Percentiles rank a stretch among this genome's conserved stretches.
These are phyloP conservation scores for Magnolia kwangsiensis DNA, from an alignment of 164 flowering plant species.

Conservation along the genomic window DNA sequence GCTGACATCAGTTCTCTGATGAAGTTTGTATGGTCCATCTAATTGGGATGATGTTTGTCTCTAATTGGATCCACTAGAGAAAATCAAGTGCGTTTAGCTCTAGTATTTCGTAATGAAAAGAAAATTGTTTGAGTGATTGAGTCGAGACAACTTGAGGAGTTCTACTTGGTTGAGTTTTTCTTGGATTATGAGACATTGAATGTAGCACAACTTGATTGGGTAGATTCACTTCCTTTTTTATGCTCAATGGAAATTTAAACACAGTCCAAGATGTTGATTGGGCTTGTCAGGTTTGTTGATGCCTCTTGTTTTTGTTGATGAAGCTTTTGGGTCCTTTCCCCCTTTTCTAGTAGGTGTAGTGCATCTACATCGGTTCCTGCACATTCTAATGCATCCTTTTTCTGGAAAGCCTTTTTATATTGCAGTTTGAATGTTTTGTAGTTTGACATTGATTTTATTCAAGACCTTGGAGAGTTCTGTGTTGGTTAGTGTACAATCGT, in stretches of 20 bases:
- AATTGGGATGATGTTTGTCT: too few species aligned
- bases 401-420: background rate
- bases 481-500: background rate
- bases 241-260: background rate
- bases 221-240: background rate
- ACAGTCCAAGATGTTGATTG: background rate
- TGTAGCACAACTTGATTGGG: background rate
- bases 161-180: too few species aligned
- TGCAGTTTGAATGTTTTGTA: background rate
- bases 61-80: too few species aligned
- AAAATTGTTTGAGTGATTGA: too few species aligned
- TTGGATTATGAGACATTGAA: background rate
- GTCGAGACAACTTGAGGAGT: too few species aligned
- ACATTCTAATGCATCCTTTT: background rate
- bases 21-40: too few species aligned
- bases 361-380: background rate
- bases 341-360: background rate
- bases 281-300: background rate
- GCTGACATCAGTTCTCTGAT: too few species aligned
- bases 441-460: background rate
- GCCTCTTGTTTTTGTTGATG: background rate
- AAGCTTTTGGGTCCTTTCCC: background rate
- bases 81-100: too few species aligned
- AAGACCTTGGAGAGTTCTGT: background rate
- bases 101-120: too few species aligned